Evolutionary conservation across 176 grass and related monocot species (phyloP), one percentile per base, ranked within the genome.

Genomic region (Musa acuminata): DNA sequence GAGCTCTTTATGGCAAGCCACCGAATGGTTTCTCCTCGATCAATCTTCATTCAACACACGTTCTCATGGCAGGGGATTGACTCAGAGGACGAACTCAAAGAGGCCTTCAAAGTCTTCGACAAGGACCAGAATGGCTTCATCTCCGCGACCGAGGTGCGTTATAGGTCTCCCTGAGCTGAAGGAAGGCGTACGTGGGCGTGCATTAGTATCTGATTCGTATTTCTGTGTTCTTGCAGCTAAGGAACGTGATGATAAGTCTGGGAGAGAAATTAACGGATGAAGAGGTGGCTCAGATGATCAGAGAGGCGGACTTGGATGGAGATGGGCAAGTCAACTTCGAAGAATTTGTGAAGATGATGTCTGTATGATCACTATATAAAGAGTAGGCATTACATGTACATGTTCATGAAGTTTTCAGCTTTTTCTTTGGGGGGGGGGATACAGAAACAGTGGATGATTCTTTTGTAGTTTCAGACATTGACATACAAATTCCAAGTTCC

Each of bases 61-160:
- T 17, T 58, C 55, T 58, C 14, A 6, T 43, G 35, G 35, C 9
- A 87, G 59, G 85, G 79, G 80, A 20, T 24, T 50, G 74, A 83
- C 78, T 68, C 80, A 49, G 90, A 93, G 24, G 93, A 93, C 81
- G 93, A 93, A 82, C 74, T 97, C 1, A 89, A 83, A 17, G 93
- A 96, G 82, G 89, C 93, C 8, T 96, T 96, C 80, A 88, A 86
- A 62, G 89, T 96, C 9, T 96, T 96, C 80, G 93, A 96, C 73
- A 96, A 88, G 85, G 93, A 96, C 83, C 87, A 90, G 65, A 86
- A 96, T 60, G 93, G 93, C 0, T 89, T 69, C 60, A 96, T 96
- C 72, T 88, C 93, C 29, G 87, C 84, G 13, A 62, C 67, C 7
- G 90, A 93, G 90, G 85, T 86, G 83, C 49, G 69, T 14, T 52